These are phyloP conservation scores for Clarireedia paspali DNA, from an alignment of 2,329 filamentous ascomycete species.

Conservation along the genomic window DNA sequence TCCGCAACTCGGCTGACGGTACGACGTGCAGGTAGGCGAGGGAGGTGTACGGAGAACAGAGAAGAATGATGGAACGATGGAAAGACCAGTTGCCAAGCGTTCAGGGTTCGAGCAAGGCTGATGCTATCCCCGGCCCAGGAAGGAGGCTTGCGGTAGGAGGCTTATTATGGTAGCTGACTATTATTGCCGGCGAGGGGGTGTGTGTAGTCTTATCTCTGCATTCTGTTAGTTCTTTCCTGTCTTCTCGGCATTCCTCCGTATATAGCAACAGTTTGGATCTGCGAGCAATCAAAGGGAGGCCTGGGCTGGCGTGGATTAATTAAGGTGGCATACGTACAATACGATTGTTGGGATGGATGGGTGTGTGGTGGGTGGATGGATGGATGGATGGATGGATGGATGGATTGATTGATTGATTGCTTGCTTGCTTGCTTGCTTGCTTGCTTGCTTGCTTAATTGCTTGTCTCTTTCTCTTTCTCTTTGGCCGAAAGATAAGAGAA, in stretches of 20 bases:
- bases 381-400: no score
- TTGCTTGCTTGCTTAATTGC: no score
- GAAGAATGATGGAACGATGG: no score
- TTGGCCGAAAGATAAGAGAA: slow-evolving; percentile 1
- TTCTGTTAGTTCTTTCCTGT: no score
- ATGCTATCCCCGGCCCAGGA: neutral
- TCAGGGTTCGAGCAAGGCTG: neutral
- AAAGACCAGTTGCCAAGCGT: no score
- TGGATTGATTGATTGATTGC: neutral
- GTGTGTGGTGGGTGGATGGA: no score
- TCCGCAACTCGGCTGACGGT: neutral
- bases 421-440: no score
- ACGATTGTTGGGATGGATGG: neutral
- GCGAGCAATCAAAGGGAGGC: no score
- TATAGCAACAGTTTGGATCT: no score
- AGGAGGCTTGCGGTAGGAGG: neutral
- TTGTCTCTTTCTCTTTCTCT: neutral
- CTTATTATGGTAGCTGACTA: neutral
- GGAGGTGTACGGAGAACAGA: no score
- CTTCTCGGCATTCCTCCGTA: neutral
- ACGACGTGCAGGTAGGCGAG: no score
- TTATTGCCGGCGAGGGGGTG: neutral
- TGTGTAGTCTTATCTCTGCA: neutral
- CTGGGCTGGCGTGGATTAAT: no score
- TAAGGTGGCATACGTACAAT: neutral